Evolutionary conservation across 1,139 yeast species (phyloP).

Genomic region (Casaregolazyma lundiana): DNA sequence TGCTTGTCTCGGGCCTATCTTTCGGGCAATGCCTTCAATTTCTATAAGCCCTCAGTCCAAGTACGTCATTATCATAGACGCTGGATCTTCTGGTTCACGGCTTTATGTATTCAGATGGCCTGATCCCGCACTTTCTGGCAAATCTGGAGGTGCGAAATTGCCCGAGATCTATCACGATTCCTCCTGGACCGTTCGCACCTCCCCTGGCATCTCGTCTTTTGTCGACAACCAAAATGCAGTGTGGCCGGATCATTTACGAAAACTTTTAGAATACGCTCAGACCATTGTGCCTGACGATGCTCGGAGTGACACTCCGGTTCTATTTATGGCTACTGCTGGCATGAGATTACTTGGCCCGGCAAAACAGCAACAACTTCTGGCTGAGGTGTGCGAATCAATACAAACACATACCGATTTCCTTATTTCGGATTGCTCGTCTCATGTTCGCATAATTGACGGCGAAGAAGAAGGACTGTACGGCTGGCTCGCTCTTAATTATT

Average conservation of each 20-base stretch:
- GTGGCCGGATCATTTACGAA: conserved; percentile 56
- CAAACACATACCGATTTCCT: conserved; percentile 50
- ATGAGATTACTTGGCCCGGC: conserved; percentile 61
- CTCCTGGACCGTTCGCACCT: conserved; percentile 54
- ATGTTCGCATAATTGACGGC: conserved; percentile 66
- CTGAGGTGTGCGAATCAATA: conserved; percentile 50
- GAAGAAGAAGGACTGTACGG: conserved; percentile 77
- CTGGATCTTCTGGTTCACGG: conserved; percentile 80
- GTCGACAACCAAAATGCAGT: conserved; percentile 37
- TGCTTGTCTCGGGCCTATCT: neutral
- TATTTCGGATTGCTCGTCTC: conserved; percentile 45
- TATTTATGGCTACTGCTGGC: conserved; percentile 81
- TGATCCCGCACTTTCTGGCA: conserved; percentile 32
- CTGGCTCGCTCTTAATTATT: conserved; percentile 70
- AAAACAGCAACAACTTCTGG: conserved; percentile 50
- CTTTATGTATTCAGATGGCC: conserved; percentile 71
- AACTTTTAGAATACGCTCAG: conserved; percentile 52
- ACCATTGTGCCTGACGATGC: conserved; percentile 60
- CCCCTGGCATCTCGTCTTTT: conserved; percentile 65
- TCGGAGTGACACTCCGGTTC: conserved; percentile 67
- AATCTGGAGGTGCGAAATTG: conserved; percentile 17
- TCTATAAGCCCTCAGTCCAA: conserved; percentile 1
- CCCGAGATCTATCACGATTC: conserved; percentile 41
- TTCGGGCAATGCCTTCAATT: conserved; percentile 1
- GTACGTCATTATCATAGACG: conserved; percentile 71